Conservation (phyloP, 768 basidiomycete species). For the Russula lepida region DNA sequence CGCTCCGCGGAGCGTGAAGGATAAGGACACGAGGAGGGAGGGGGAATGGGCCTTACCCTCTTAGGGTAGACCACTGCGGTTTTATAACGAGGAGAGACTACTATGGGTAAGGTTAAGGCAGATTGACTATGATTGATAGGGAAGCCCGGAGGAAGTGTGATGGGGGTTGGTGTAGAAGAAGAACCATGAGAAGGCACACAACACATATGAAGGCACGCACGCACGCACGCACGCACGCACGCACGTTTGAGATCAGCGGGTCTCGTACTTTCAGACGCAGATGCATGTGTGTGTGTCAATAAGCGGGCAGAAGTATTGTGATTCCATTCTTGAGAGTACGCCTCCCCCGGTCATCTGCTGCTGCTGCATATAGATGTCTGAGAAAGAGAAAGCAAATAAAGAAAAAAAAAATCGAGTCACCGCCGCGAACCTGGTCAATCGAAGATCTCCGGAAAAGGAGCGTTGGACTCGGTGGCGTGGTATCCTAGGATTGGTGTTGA, state of each 20-base stretch:
- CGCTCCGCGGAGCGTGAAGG: not conserved
- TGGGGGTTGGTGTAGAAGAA: not conserved
- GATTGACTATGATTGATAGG: slow-evolving; percentile 15
- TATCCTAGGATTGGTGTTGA: slow-evolving; percentile 1
- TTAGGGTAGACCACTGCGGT: not conserved
- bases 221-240: not conserved
- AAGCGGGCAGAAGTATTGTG: too few species aligned
- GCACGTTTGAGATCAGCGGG: slow-evolving; percentile 8
- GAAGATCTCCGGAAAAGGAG: not conserved
- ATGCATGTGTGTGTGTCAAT: not conserved
- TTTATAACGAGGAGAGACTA: not conserved
- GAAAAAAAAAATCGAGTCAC: not conserved
- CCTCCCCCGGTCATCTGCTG: not conserved
- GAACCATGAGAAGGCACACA: not conserved
- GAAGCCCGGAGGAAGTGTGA: not conserved
- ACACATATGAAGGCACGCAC: not conserved
- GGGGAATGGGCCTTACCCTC: not conserved
- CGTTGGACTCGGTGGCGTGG: not conserved
- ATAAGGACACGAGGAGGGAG: not conserved
- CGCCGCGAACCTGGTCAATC: not conserved
- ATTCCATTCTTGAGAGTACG: not conserved
- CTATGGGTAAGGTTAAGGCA: slow-evolving; percentile 3
- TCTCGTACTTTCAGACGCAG: not conserved
- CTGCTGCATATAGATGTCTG: not conserved
- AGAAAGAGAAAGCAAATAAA: not conserved